A percentile compares a stretch with the other conserved stretches of the same genome.
These are phyloP conservation scores for Pelargonium myrrhifolium DNA, from an alignment of 441 rosid genomes.

Conservation along the genomic window DNA sequence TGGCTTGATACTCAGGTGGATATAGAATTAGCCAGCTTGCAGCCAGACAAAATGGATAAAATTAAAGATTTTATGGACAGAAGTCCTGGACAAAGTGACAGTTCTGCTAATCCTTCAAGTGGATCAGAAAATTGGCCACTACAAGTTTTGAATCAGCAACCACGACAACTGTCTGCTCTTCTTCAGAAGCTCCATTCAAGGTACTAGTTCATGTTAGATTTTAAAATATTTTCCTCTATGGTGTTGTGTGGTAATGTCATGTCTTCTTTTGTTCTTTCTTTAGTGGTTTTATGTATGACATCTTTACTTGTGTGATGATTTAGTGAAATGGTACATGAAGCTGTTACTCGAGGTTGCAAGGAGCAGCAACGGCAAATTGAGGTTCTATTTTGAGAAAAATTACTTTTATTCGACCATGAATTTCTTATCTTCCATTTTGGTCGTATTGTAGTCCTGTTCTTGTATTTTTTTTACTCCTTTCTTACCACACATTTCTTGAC, in stretches of 20 bases:
- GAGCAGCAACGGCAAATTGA: constrained; percentile 97
- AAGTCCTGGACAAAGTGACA: constrained; percentile 50
- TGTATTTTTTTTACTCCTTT: neutral
- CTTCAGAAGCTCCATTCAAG: constrained; percentile 98
- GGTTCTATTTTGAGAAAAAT: constrained; percentile 32
- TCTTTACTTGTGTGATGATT: constrained; percentile 21
- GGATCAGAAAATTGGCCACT: constrained; percentile 92
- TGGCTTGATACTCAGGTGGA: constrained; percentile 99
- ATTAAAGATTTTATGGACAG: constrained; percentile 54
- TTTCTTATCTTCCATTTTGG: neutral
- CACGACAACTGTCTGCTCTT: constrained; percentile 73
- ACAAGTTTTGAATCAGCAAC: constrained; percentile 88
- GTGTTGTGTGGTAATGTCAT: neutral
- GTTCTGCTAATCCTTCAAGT: constrained; percentile 34
- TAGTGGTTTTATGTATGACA: constrained; percentile 14
- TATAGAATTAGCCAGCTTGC: constrained; percentile 61
- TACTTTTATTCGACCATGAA: constrained; percentile 6
- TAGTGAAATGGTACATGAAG: constrained; percentile 85
- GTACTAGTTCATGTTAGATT: constrained; percentile 30
- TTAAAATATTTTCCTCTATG: neutral
- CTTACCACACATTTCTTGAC: constrained; percentile 25
- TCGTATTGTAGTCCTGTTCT: neutral
- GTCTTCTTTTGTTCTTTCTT: constrained; percentile 8
- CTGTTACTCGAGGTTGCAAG: constrained; percentile 81
- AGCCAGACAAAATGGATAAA: constrained; percentile 61